A percentile compares a stretch with the other conserved stretches of the same genome.
These are phyloP conservation scores for Emericellopsis atlantica DNA, from an alignment of 2,329 filamentous ascomycete genomes.

Conservation along the genomic window DNA sequence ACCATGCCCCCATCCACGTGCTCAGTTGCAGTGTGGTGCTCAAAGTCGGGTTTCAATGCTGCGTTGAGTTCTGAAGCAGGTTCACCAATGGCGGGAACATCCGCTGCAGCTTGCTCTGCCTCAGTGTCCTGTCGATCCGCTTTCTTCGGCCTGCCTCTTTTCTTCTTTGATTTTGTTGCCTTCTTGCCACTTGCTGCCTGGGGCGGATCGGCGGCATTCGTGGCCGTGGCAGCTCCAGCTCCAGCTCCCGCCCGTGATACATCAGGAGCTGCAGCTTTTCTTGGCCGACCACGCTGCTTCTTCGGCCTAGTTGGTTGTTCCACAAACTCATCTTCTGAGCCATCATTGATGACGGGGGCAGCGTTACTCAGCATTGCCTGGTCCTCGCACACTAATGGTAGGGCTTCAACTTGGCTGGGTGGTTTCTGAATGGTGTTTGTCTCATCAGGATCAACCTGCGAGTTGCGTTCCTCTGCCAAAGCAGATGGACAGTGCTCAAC, in stretches of 20 bases:
- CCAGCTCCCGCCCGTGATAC: neutral
- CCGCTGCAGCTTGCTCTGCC: neutral
- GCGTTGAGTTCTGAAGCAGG: too few relatives aligned
- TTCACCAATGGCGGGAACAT: neutral
- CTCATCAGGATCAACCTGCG: too few relatives aligned
- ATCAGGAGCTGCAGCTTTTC: constrained; percentile 10
- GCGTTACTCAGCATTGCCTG: neutral
- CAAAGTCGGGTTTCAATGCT: too few relatives aligned
- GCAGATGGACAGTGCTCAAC: neutral
- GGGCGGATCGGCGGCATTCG: neutral
- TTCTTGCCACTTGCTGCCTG: constrained; percentile 4
- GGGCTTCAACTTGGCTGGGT: too few relatives aligned
- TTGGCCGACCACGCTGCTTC: constrained; percentile 18
- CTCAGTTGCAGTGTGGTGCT: too few relatives aligned
- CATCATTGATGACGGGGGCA: constrained; percentile 4
- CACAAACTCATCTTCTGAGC: constrained; percentile 6
- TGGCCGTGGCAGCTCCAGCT: neutral
- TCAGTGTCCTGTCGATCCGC: constrained; percentile 8
- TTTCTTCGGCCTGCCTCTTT: constrained; percentile 30
- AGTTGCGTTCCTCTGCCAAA: too few relatives aligned
- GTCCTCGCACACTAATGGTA: too few relatives aligned
- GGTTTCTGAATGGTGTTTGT: too few relatives aligned
- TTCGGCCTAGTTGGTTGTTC: constrained; percentile 10
- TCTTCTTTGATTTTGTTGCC: constrained; percentile 15
- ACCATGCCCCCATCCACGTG: too few relatives aligned